phyloP scores from a whole-genome alignment of 177 flowering plant species.

The Telopea speciosissima region DNA sequence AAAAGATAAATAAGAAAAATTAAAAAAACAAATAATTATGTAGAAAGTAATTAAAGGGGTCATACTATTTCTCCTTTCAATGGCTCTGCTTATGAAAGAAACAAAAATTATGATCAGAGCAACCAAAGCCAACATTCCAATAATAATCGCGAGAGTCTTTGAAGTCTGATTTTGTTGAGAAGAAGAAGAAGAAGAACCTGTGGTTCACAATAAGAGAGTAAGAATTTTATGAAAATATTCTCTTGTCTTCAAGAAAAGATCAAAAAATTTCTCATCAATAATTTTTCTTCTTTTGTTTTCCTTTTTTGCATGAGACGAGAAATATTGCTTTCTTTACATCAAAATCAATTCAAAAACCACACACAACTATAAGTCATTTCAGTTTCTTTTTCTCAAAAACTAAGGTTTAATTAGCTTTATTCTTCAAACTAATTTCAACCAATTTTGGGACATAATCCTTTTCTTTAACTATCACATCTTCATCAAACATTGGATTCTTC shows the following conservation, averaged over 20 bases:
- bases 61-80: constrained; percentile 32
- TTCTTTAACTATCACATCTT: background rate
- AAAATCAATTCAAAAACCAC: background rate
- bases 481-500: background rate
- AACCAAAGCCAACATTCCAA: constrained; percentile 62
- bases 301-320: background rate
- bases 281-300: background rate
- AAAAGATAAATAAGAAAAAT: too few species aligned
- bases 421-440: too few species aligned
- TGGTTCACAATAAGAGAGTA: background rate
- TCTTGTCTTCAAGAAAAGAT: too few species aligned
- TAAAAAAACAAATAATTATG: background rate
- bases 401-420: too few species aligned
- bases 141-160: constrained; percentile 65
- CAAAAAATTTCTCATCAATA: too few species aligned
- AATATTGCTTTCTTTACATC: background rate
- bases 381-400: background rate
- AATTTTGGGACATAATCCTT: too few species aligned
- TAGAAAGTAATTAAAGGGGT: background rate
- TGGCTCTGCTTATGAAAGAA: constrained; percentile 42
- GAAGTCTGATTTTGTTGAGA: constrained; percentile 23
- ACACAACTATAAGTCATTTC: background rate
- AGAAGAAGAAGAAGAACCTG: constrained; percentile 7
- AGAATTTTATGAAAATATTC: background rate
- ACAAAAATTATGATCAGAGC: constrained; percentile 58